These are phyloP conservation scores for Rhodotorula sp. DNA, from an alignment of 1,284 basidiomycete species.

Conservation along the genomic window DNA sequence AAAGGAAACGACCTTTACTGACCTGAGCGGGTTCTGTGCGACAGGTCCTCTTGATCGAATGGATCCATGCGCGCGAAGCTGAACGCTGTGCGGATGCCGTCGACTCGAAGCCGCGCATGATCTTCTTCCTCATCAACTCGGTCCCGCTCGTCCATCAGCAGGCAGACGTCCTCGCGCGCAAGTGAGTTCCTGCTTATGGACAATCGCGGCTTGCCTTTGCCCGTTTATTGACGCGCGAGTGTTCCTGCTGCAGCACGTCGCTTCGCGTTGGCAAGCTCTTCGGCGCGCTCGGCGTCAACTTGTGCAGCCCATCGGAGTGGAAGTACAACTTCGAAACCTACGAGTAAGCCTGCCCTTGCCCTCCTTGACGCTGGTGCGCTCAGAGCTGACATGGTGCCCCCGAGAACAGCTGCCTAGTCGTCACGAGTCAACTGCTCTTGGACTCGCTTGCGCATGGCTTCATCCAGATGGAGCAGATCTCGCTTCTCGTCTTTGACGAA, in stretches of 20 bases:
- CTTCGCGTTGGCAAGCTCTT: constrained; percentile 35
- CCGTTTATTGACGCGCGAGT: background rate
- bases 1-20: background rate
- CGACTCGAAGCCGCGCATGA: constrained; percentile 14
- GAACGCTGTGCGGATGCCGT: background rate
- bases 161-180: constrained; percentile 22
- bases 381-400: background rate
- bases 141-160: constrained; percentile 39
- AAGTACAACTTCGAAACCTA: constrained; percentile 8
- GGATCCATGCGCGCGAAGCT: constrained; percentile 18
- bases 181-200: background rate
- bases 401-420: constrained; percentile 15
- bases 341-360: background rate
- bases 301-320: constrained; percentile 32
- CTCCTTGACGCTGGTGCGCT: background rate
- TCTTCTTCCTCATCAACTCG: constrained; percentile 34
- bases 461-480: constrained; percentile 30
- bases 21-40: background rate
- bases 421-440: constrained; percentile 32
- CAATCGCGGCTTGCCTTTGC: background rate
- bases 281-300: constrained; percentile 31
- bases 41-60: constrained; percentile 26
- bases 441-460: constrained; percentile 38
- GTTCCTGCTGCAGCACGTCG: background rate
- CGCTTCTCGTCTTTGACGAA: constrained; percentile 37